phyloP scores from a whole-genome alignment of 2,329 filamentous ascomycete genomes.

The Trichoderma brevicompactum region DNA sequence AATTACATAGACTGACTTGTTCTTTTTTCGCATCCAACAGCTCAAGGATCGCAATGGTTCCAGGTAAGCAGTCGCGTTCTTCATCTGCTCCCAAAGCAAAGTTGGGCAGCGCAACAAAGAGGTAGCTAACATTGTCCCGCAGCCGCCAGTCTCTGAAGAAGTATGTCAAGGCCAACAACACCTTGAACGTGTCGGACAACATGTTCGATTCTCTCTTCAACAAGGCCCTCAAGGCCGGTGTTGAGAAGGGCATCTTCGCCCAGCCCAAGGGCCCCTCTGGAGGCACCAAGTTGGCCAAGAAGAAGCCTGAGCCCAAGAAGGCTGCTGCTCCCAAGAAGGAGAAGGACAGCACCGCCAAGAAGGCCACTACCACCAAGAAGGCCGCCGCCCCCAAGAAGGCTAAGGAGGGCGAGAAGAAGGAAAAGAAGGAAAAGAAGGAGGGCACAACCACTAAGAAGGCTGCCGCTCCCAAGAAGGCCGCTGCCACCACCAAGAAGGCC shows the following conservation, averaged over 20 bases:
- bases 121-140: conserved; percentile 32
- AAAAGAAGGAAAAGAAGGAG: conserved; percentile 51
- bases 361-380: conserved; percentile 43
- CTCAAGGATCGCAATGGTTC: conserved; percentile 67
- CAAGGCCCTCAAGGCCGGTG: conserved; percentile 79
- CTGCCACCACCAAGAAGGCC: conserved; percentile 39
- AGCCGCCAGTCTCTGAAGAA: conserved; percentile 67
- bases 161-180: conserved; percentile 62
- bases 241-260: conserved; percentile 83
- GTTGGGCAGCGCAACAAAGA: conserved; percentile 13
- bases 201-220: conserved; percentile 79
- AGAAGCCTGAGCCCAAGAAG: conserved; percentile 55
- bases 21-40: conserved; percentile 45
- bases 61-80: conserved; percentile 36
- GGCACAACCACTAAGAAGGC: conserved; percentile 51
- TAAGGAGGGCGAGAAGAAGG: conserved; percentile 35
- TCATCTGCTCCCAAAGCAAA: background rate
- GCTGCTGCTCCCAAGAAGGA: conserved; percentile 41
- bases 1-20: conserved; percentile 45
- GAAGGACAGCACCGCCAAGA: conserved; percentile 42
- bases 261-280: conserved; percentile 92
- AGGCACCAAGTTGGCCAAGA: conserved; percentile 91
- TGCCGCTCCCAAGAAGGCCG: conserved; percentile 40
- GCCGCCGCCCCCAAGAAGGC: conserved; percentile 39
- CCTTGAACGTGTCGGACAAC: conserved; percentile 51